These are phyloP conservation scores for Ganoderma multipileum DNA, from an alignment of 1,284 basidiomycete genomes.

Conservation along the genomic window DNA sequence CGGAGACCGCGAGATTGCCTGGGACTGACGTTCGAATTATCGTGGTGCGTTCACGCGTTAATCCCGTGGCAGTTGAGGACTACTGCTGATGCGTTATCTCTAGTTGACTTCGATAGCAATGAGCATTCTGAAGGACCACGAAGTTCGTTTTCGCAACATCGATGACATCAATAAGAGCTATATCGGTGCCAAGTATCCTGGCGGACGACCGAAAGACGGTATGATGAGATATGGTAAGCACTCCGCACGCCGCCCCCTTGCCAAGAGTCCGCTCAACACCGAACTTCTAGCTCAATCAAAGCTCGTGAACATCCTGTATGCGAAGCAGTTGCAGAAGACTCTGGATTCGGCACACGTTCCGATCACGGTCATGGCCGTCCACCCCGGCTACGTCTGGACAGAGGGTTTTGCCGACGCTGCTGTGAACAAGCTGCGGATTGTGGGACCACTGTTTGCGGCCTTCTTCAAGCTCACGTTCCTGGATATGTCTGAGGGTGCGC, in stretches of 20 bases:
- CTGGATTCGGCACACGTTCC: slow-evolving; percentile 34
- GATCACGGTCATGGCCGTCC: slow-evolving; percentile 40
- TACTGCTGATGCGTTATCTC: too few relatives aligned
- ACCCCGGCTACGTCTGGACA: slow-evolving; percentile 45
- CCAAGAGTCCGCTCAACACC: too few relatives aligned
- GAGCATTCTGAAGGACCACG: not conserved
- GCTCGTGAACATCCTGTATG: slow-evolving; percentile 40
- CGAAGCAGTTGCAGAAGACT: slow-evolving; percentile 37
- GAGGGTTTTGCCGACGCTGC: not conserved
- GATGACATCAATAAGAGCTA: not conserved
- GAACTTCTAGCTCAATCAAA: slow-evolving; percentile 28
- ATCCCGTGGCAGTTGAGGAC: too few relatives aligned
- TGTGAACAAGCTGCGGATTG: not conserved
- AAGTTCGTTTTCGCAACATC: not conserved
- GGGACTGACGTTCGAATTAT: not conserved
- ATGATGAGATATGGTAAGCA: not conserved
- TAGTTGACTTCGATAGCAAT: not conserved
- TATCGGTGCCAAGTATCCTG: not conserved
- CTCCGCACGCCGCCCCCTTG: not conserved
- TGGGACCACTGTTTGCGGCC: not conserved
- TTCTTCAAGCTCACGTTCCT: not conserved
- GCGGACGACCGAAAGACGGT: not conserved
- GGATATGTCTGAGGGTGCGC: not conserved
- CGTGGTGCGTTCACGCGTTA: not conserved
- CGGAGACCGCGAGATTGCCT: not conserved